These are phyloP conservation scores for Populus hybrid DNA, from an alignment of 441 rosid genomes.

Conservation along the genomic window DNA sequence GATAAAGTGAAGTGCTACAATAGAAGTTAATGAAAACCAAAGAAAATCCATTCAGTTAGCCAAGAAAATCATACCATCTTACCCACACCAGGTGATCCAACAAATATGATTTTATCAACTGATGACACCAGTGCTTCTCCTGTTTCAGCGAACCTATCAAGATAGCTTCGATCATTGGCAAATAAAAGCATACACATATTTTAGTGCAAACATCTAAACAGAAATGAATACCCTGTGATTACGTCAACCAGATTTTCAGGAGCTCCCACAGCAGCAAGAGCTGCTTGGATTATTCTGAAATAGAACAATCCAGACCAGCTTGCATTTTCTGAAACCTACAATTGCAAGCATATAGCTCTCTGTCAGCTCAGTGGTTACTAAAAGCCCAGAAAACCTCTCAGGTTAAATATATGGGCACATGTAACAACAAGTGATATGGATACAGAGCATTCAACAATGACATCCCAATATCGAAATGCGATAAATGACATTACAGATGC, in stretches of 20 bases:
- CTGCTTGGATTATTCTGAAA: constrained; percentile 89
- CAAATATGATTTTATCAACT: constrained; percentile 93
- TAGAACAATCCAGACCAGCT: constrained; percentile 99
- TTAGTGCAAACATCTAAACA: constrained; percentile 2
- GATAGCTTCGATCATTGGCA: constrained; percentile 21
- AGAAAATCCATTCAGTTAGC: constrained; percentile 1
- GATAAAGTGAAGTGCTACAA: background rate
- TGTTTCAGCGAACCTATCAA: constrained; percentile 79
- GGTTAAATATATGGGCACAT: background rate
- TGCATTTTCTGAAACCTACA: constrained; percentile 93
- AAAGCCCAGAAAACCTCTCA: background rate
- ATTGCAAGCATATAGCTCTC: constrained; percentile 15
- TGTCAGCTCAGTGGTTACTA: constrained; percentile 6
- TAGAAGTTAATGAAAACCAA: background rate
- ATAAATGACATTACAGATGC: constrained; percentile 8
- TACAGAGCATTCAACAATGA: constrained; percentile 8
- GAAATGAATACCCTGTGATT: constrained; percentile 73
- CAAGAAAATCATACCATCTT: constrained; percentile 58
- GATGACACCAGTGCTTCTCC: constrained; percentile 95
- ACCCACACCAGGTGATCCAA: constrained; percentile 97
- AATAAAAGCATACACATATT: constrained; percentile 8
- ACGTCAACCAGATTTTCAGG: constrained; percentile 95
- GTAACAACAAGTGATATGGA: constrained; percentile 7
- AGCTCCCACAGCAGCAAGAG: constrained; percentile 96
- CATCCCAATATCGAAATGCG: constrained; percentile 15